Base-by-base conservation (phyloP, 345 rosid species). In the Syzygium jambos region DNA sequence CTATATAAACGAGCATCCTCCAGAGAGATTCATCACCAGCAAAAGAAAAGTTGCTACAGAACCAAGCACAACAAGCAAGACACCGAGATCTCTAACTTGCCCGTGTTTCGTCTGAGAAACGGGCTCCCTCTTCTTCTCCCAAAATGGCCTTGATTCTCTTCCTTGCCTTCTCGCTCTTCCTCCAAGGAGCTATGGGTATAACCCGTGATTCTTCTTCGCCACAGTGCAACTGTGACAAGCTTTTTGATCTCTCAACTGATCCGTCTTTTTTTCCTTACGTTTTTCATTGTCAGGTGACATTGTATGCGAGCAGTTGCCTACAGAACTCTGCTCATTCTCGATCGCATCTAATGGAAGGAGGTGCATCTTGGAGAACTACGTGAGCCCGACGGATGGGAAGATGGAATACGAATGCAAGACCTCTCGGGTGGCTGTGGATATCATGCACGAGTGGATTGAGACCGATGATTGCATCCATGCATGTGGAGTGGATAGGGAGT, bases 401-500 rank as follows among this genome's bases (percentile, higher is more conserved):
- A 90, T 93, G 83, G 97, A 92, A 90, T 92, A 89, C 86, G 93
- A 92, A 41, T 98, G 99, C 93, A 89, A 98, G 92, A 93, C 98
- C 61, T 98, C 99, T 2, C 94, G 92, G 86, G 97, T 96, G 19
- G 92, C 95, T 11, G 99, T 96, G 30, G 96, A 93, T 87, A 92
- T 93, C 84, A 93, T 96, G 93, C 88, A 91, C 2, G 95, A 93
- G 87, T 93, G 95, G 84, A 92, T 98, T 5, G 99, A 98, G 92
- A 96, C 90, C 22, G 96, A 98, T 34, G 92, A 89, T 46, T 98
- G 99, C 63, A 93, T 98, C 4, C 80, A 88, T 5, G 93, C 96
- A 73, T 98, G 99, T 53, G 99, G 99, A 5, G 94, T 95, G 89
- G 96, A 95, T 83, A 90, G 99, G 89, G 94, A 91, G 88, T 88